Conservation (phyloP, 164 flowering plant species). For the Saururus chinensis region DNA sequence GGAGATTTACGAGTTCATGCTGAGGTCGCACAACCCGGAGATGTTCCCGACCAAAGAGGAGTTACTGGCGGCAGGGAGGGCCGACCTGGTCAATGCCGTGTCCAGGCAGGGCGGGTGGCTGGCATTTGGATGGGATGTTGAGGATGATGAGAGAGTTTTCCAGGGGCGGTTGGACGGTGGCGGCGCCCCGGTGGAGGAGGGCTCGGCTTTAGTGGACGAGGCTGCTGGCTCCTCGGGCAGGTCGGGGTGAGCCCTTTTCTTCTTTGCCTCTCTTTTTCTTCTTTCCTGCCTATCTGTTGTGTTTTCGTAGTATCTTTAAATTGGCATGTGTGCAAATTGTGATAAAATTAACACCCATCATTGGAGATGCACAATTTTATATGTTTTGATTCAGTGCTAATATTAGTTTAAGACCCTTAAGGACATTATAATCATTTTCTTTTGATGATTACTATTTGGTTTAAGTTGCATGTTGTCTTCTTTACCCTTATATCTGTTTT, state of each 20-base stretch:
- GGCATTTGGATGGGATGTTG: constrained; percentile 61
- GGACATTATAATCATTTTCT: too few species aligned
- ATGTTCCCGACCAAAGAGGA: constrained; percentile 65
- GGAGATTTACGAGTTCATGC: constrained; percentile 74
- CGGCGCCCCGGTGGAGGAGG: constrained; percentile 7
- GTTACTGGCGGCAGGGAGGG: constrained; percentile 64
- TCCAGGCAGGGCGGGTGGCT: constrained; percentile 71
- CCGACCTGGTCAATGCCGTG: constrained; percentile 66
- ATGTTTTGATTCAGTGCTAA: too few species aligned
- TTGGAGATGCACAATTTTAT: too few species aligned
- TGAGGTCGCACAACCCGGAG: constrained; percentile 40
- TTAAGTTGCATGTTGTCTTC: too few species aligned
- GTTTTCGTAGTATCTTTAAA: neutral
- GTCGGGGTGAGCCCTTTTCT: constrained; percentile 30
- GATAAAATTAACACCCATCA: neutral
- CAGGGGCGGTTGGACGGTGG: constrained; percentile 13
- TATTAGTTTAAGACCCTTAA: too few species aligned
- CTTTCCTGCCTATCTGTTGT: neutral
- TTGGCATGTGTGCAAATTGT: neutral
- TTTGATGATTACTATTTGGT: too few species aligned
- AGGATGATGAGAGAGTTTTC: constrained; percentile 15
- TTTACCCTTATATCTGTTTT: too few species aligned
- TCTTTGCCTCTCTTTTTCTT: neutral
- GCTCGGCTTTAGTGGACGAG: constrained; percentile 1
- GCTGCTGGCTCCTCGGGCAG: constrained; percentile 36